Evolutionary conservation across 2,329 filamentous ascomycete genomes (phyloP), one percentile per base, ranked within the genome.

Genomic region (Arthroderma sp.): DNA sequence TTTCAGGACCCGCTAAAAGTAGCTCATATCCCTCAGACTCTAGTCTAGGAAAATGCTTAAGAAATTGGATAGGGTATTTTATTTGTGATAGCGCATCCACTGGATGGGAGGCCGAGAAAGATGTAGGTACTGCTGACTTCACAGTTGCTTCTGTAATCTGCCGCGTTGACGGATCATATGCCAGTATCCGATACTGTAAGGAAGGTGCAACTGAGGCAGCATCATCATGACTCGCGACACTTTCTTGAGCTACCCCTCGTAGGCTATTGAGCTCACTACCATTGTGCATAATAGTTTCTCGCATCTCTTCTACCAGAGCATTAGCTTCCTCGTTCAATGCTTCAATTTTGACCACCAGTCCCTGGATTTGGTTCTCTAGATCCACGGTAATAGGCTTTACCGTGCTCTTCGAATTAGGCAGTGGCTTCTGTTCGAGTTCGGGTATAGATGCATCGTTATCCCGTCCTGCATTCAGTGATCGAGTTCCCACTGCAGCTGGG

Each of bases 1-100:
- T 58, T 47, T 69, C 58, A 6, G 59, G 60, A 9, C 60, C 60
- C 1, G 66, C 66, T 4, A 62, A 64, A 7, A 62, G 59, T 33
- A 70, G 61, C 10, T 66, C 63, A 42, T 66, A 69, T 3, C 66
- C 67, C 33, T 64, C 58, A 28, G 52, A 43, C 42, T 62, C 54
- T 55, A 69, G 59, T 29, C 55, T 48, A 4, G 55, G 54, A 33
- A 69, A 65, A 44, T 65, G 60, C 3, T 60, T 60, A 1, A 69
- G 49, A 38, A 68, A 69, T 32, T 61, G 63, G n/a, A 61, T 60
- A 3, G 66, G 61, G 28, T 63, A 59, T 31, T 64, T 58, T 5
- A 70, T 51, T 7, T 55, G 59, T 11, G 59, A 53, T 5, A 69
- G 52, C 4, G 66, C 53, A 8, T 65, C 58, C n/a, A 56, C 52